A percentile compares a stretch with the other conserved stretches of the same genome.
Evolutionary conservation across 2,329 filamentous ascomycete species (phyloP).

Genomic region (Apiospora aurea): DNA sequence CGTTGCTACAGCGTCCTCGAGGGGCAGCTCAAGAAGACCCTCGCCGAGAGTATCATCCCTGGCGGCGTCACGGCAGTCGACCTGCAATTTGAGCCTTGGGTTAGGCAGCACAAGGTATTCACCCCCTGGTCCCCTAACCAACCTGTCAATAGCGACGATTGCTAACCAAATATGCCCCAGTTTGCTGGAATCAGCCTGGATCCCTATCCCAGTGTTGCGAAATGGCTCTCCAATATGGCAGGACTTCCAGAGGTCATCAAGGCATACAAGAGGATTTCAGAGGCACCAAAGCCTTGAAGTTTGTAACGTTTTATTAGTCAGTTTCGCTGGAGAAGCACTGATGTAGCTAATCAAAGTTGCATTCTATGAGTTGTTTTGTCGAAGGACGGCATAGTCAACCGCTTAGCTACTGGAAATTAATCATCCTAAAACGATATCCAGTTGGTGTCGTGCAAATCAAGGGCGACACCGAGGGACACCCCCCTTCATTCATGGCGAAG

Average conservation of each 20-base stretch:
- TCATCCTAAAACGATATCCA: not conserved
- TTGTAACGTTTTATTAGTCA: not conserved
- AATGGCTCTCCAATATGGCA: constrained; percentile 47
- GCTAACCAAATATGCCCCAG: not conserved
- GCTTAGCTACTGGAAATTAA: too few relatives aligned
- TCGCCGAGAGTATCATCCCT: constrained; percentile 46
- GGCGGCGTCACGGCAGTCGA: constrained; percentile 48
- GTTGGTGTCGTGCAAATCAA: too few relatives aligned
- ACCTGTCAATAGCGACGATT: too few relatives aligned
- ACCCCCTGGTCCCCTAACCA: not conserved
- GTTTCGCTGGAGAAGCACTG: not conserved
- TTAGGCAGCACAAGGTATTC: constrained; percentile 39
- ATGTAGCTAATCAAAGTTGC: not conserved
- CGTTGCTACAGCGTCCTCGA: constrained; percentile 52
- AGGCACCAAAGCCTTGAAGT: constrained; percentile 25
- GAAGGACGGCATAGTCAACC: too few relatives aligned
- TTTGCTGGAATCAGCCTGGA: constrained; percentile 49
- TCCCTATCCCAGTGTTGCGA: constrained; percentile 46
- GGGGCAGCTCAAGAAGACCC: constrained; percentile 47
- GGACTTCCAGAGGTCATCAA: constrained; percentile 47
- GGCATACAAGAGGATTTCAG: constrained; percentile 46
- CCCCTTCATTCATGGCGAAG: too few relatives aligned
- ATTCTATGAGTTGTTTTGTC: too few relatives aligned
- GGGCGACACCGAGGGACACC: too few relatives aligned
- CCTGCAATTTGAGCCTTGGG: constrained; percentile 51